Percentiles rank a stretch among this genome's conserved stretches.
These are phyloP conservation scores for Neocucurbitaria cava DNA, from an alignment of 2,329 filamentous ascomycete genomes.

Conservation along the genomic window DNA sequence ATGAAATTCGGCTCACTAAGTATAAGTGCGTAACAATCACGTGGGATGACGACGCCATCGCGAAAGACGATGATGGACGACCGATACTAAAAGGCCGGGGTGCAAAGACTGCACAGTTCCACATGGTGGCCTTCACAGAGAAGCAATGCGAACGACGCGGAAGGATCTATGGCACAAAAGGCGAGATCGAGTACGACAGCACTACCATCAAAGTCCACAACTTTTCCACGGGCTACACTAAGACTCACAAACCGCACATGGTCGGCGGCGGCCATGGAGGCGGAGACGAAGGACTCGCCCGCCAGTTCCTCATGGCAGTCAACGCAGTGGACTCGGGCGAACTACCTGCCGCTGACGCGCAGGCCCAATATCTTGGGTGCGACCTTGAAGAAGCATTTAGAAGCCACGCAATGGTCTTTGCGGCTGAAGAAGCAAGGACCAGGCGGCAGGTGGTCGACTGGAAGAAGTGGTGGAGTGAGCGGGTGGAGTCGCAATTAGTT, in stretches of 20 bases:
- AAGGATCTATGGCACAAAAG: constrained; percentile 82
- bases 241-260: constrained; percentile 65
- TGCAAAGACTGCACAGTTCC: constrained; percentile 86
- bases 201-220: constrained; percentile 76
- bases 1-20: too few relatives aligned
- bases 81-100: constrained; percentile 53
- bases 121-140: constrained; percentile 92
- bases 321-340: constrained; percentile 76
- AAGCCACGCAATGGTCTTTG: constrained; percentile 92
- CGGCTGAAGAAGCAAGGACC: constrained; percentile 83
- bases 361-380: constrained; percentile 78
- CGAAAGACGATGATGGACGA: constrained; percentile 17
- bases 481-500: constrained; percentile 52
- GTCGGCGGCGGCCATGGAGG: constrained; percentile 74
- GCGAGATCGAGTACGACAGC: constrained; percentile 87
- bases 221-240: constrained; percentile 66
- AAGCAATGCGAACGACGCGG: constrained; percentile 87
- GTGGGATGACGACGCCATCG: constrained; percentile 76
- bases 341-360: constrained; percentile 72
- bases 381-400: constrained; percentile 85
- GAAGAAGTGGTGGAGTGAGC: constrained; percentile 74
- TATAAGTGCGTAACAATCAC: constrained; percentile 84
- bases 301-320: constrained; percentile 83
- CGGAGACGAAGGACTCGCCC: constrained; percentile 79
- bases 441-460: constrained; percentile 76